Conservation (phyloP, 2,329 filamentous ascomycete species). For the Ustulina deusta region DNA sequence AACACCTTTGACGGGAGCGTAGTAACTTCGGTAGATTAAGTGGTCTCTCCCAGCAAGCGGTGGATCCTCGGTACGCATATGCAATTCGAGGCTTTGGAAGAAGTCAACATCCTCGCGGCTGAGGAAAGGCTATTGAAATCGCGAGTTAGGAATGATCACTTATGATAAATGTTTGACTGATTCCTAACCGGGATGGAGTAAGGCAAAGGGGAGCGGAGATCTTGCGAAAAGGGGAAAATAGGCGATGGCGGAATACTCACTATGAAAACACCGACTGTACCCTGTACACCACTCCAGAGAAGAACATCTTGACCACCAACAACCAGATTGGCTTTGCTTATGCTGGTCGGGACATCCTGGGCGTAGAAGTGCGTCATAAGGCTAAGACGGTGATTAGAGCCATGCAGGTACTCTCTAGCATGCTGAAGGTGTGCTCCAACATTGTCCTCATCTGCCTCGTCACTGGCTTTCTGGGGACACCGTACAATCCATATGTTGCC, state of each 20-base stretch:
- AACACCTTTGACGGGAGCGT: slow-evolving; percentile 93
- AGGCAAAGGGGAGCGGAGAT: background rate
- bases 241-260: slow-evolving; percentile 17
- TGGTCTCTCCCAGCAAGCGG: slow-evolving; percentile 94
- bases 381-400: slow-evolving; percentile 84
- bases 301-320: slow-evolving; percentile 92
- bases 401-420: slow-evolving; percentile 89
- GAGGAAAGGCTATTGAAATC: slow-evolving; percentile 73
- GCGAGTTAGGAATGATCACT: background rate
- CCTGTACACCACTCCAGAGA: slow-evolving; percentile 94
- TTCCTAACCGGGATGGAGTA: background rate
- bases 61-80: slow-evolving; percentile 86
- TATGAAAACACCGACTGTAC: slow-evolving; percentile 91
- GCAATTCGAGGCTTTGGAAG: slow-evolving; percentile 92
- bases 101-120: slow-evolving; percentile 96
- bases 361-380: slow-evolving; percentile 90
- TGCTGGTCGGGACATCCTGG: slow-evolving; percentile 90
- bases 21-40: slow-evolving; percentile 94
- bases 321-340: slow-evolving; percentile 89
- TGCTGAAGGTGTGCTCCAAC: slow-evolving; percentile 92
- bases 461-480: slow-evolving; percentile 85
- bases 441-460: slow-evolving; percentile 91
- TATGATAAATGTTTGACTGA: background rate
- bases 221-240: background rate
- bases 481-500: slow-evolving; percentile 95